A percentile compares a stretch with the other conserved stretches of the same genome.
Evolutionary conservation across 2,329 filamentous ascomycete genomes (phyloP).

Genomic region (Zymoseptoria brevis): DNA sequence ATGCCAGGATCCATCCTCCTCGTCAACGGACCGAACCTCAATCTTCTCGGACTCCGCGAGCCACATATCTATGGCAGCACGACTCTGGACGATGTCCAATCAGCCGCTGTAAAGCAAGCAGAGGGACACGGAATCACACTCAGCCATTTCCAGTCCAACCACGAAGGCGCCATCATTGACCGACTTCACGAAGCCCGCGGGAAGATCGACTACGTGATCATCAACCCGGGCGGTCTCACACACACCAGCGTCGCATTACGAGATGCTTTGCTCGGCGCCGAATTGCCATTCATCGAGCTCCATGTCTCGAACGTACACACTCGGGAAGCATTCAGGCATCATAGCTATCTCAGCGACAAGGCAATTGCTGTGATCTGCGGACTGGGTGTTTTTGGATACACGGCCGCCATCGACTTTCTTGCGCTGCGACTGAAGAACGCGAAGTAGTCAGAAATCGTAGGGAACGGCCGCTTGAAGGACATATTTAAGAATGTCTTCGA

Average conservation of each 20-base stretch:
- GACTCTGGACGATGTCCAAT: conserved; percentile 56
- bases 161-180: conserved; percentile 67
- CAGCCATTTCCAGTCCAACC: conserved; percentile 64
- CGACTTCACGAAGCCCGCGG: conserved; percentile 60
- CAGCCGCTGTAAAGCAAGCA: conserved; percentile 44
- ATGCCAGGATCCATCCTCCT: conserved; percentile 18
- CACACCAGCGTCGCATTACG: conserved; percentile 69
- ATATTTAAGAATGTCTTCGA: not conserved
- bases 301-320: conserved; percentile 69
- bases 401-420: conserved; percentile 38
- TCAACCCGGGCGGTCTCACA: conserved; percentile 68
- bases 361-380: conserved; percentile 66
- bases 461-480: not conserved
- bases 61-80: conserved; percentile 64
- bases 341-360: conserved; percentile 69
- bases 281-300: conserved; percentile 68
- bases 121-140: conserved; percentile 43
- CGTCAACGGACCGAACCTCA: conserved; percentile 60
- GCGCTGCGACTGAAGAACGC: conserved; percentile 19
- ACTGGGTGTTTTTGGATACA: conserved; percentile 44
- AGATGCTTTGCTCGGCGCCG: conserved; percentile 63
- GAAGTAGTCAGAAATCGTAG: conserved; percentile 1
- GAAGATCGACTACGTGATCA: conserved; percentile 57
- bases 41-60: conserved; percentile 68
- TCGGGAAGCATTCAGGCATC: conserved; percentile 59